A percentile compares a stretch with the other conserved stretches of the same genome.
Evolutionary conservation across 495 filamentous ascomycete genomes (phyloP).

Genomic region (Hypomontagnella monticulosa): DNA sequence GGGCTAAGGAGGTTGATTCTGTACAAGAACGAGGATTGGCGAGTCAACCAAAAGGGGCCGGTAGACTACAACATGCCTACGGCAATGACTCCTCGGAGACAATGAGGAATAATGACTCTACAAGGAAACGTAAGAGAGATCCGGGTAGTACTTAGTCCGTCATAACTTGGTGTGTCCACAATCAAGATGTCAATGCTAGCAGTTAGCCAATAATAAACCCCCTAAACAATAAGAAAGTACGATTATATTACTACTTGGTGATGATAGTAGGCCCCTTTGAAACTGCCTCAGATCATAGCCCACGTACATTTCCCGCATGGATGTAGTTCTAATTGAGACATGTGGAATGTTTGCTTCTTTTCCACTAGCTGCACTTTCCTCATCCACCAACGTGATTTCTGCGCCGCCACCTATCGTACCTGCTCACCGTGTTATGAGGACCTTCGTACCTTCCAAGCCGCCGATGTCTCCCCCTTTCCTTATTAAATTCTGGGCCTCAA

Average conservation of each 20-base stretch:
- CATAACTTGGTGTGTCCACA: not conserved
- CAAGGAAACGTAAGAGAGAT: slow-evolving; percentile 16
- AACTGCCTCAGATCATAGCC: too few species aligned
- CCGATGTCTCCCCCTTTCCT: too few species aligned
- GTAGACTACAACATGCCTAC: slow-evolving; percentile 9
- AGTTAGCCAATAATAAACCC: not conserved
- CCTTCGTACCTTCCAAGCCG: too few species aligned
- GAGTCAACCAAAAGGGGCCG: slow-evolving; percentile 11
- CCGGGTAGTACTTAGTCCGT: not conserved
- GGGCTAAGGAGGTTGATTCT: slow-evolving; percentile 67
- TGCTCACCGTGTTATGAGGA: too few species aligned
- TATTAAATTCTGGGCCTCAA: too few species aligned
- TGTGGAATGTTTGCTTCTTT: too few species aligned
- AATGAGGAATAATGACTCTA: not conserved
- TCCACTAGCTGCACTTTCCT: too few species aligned
- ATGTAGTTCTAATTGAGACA: too few species aligned
- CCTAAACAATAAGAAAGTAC: not conserved
- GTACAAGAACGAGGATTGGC: slow-evolving; percentile 4
- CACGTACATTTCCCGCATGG: too few species aligned
- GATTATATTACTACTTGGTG: not conserved
- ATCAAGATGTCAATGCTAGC: not conserved
- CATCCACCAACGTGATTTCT: too few species aligned
- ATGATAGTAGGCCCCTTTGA: not conserved
- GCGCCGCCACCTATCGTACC: too few species aligned
- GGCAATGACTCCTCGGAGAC: not conserved